Percentiles rank a stretch among this genome's conserved stretches.
Evolutionary conservation across 192 early-diverging fungal genomes (phyloP).

Genomic region (Coemansia sp.): DNA sequence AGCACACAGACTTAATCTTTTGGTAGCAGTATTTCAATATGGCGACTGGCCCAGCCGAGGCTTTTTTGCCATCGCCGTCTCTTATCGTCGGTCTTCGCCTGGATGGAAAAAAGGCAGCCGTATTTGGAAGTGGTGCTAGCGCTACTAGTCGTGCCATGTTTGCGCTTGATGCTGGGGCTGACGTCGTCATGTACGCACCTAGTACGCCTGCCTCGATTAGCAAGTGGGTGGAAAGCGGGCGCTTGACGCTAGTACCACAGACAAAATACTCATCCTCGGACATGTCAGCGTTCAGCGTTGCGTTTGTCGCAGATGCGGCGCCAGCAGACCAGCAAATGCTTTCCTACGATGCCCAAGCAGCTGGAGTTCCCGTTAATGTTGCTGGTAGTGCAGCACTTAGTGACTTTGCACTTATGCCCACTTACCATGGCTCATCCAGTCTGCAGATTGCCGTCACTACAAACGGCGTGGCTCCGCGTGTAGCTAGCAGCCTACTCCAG

Average conservation of each 20-base stretch:
- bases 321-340: constrained; percentile 37
- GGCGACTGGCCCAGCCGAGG: not conserved
- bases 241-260: constrained; percentile 8
- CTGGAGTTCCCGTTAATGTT: constrained; percentile 72
- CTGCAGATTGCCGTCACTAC: constrained; percentile 80
- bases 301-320: constrained; percentile 41
- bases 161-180: constrained; percentile 67
- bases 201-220: constrained; percentile 25
- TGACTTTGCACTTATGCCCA: constrained; percentile 79
- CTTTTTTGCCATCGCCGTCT: constrained; percentile 19
- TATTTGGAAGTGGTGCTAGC: constrained; percentile 66
- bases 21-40: not conserved
- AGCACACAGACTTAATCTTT: not conserved
- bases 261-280: constrained; percentile 19
- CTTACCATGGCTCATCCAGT: constrained; percentile 60
- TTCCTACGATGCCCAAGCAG: constrained; percentile 49
- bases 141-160: constrained; percentile 67
- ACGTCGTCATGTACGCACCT: constrained; percentile 59
- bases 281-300: constrained; percentile 29
- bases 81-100: constrained; percentile 48
- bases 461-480: constrained; percentile 67
- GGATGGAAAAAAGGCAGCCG: constrained; percentile 47
- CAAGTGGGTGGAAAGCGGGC: constrained; percentile 38
- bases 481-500: constrained; percentile 64
- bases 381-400: constrained; percentile 72